A percentile compares a stretch with the other conserved stretches of the same genome.
Evolutionary conservation across 148 eudicot genomes (phyloP).

Genomic region (Suaeda aralocaspica): DNA sequence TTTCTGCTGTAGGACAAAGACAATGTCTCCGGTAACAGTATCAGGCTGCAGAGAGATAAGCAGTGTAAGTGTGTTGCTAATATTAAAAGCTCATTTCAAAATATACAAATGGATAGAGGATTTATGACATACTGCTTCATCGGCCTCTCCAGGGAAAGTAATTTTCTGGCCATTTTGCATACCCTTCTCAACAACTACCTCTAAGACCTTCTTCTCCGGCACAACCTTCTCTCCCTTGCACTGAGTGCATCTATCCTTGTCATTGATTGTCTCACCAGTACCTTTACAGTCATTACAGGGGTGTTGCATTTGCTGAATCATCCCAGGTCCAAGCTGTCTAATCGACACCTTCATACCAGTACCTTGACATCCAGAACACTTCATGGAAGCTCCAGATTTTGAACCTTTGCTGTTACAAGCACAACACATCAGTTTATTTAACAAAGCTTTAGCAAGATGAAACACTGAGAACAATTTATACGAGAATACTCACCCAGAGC

Average conservation of each 20-base stretch:
- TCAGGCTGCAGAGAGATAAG: conserved; percentile 47
- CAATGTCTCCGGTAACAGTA: conserved; percentile 59
- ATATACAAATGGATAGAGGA: not conserved
- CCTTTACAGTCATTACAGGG: conserved; percentile 75
- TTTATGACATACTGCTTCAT: conserved; percentile 53
- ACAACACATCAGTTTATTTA: not conserved
- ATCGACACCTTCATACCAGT: conserved; percentile 61
- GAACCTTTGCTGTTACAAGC: conserved; percentile 52
- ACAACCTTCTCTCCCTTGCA: conserved; percentile 76
- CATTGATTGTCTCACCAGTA: conserved; percentile 56
- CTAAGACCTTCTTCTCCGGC: conserved; percentile 64
- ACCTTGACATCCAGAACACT: conserved; percentile 64
- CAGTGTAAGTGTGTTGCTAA: not conserved
- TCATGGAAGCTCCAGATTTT: conserved; percentile 68
- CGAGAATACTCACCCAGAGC: conserved; percentile 37
- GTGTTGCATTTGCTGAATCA: conserved; percentile 79
- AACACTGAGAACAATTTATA: not conserved
- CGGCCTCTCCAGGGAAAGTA: conserved; percentile 72
- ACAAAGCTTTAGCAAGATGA: not conserved
- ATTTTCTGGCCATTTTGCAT: conserved; percentile 70
- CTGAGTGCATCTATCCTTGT: conserved; percentile 58
- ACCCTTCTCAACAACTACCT: conserved; percentile 69
- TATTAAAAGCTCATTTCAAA: not conserved
- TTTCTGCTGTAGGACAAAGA: conserved; percentile 64
- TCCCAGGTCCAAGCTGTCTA: conserved; percentile 65